Conservation (phyloP, 305 asterid genomes). For the Fraxinus velutina region DNA sequence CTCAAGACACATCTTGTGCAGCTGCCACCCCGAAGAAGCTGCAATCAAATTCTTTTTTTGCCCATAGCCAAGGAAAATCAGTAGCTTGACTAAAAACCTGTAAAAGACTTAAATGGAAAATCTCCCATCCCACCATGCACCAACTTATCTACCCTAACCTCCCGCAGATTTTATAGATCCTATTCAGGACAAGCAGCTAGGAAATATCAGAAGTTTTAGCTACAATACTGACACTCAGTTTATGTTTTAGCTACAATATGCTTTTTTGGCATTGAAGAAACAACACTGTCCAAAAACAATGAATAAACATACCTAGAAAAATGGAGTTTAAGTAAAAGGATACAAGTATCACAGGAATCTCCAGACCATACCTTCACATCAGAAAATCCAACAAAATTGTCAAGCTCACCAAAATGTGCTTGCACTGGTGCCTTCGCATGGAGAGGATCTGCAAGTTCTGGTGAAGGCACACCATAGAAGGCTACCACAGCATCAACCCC, state of each 20-base stretch:
- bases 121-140: not conserved
- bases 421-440: constrained; percentile 87
- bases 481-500: constrained; percentile 80
- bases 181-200: not conserved
- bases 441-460: constrained; percentile 78
- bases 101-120: not conserved
- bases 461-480: constrained; percentile 89
- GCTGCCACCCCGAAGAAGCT: not conserved
- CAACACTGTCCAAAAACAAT: too few species aligned
- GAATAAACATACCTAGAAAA: too few species aligned
- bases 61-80: not conserved
- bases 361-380: constrained; percentile 64
- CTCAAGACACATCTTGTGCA: not conserved
- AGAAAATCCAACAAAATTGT: constrained; percentile 71
- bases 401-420: constrained; percentile 92
- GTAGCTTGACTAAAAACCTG: not conserved
- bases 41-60: not conserved
- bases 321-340: not conserved
- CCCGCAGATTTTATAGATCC: not conserved
- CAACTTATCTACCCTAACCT: not conserved
- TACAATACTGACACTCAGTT: not conserved
- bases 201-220: not conserved
- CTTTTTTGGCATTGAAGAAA: too few species aligned
- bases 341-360: not conserved
- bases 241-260: not conserved